phyloP scores from a whole-genome alignment of 192 early-diverging fungal species.

The Neocallimastix lanati region DNA sequence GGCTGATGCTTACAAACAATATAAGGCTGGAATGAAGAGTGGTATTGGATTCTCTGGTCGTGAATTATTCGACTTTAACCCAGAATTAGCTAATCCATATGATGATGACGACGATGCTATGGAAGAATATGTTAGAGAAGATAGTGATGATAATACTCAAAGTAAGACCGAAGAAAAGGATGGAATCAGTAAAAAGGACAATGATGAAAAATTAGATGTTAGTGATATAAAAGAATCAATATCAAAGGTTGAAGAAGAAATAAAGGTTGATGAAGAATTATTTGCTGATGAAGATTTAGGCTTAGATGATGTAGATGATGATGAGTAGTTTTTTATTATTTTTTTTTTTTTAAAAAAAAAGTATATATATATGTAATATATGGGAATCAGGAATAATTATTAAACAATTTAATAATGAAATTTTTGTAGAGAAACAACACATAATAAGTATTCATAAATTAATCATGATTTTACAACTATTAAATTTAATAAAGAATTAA shows the following conservation, averaged over 20 bases:
- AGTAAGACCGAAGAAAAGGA: constrained; percentile 28
- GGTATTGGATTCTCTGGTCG: constrained; percentile 80
- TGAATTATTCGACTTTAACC: constrained; percentile 96
- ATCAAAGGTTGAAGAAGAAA: not conserved
- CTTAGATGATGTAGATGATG: constrained; percentile 46
- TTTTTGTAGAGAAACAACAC: too few relatives aligned
- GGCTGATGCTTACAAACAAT: constrained; percentile 15
- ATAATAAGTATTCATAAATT: too few relatives aligned
- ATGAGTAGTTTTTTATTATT: too few relatives aligned
- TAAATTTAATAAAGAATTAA: too few relatives aligned
- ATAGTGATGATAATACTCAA: constrained; percentile 47
- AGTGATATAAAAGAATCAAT: constrained; percentile 2
- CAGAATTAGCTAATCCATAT: constrained; percentile 49
- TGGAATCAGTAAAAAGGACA: constrained; percentile 12
- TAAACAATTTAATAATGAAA: not conserved
- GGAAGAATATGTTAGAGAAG: constrained; percentile 48
- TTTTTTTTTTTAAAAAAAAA: too few relatives aligned
- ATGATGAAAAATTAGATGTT: constrained; percentile 3
- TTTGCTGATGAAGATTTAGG: constrained; percentile 67
- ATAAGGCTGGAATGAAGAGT: constrained; percentile 66
- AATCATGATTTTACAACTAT: too few relatives aligned
- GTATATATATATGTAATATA: too few relatives aligned
- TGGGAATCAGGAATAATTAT: not conserved
- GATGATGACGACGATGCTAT: constrained; percentile 53
- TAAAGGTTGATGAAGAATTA: constrained; percentile 55